A percentile compares a stretch with the other conserved stretches of the same genome.
These are phyloP conservation scores for Coprinellus micaceus DNA, from an alignment of 768 basidiomycete species.

Conservation along the genomic window DNA sequence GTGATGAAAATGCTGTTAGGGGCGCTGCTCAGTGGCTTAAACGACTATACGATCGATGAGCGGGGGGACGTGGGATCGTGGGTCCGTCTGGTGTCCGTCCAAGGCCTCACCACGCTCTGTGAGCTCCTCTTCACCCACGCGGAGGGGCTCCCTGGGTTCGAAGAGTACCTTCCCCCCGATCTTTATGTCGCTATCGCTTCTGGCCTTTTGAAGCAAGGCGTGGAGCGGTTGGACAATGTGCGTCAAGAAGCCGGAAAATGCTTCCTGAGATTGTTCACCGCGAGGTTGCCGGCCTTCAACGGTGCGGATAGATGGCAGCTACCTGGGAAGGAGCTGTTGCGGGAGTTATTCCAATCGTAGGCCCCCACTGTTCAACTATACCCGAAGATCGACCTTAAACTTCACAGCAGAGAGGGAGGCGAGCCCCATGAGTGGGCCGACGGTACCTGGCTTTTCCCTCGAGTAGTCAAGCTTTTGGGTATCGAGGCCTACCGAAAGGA, in stretches of 20 bases:
- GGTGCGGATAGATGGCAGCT: conserved; percentile 49
- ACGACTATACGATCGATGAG: conserved; percentile 91
- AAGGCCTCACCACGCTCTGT: conserved; percentile 54
- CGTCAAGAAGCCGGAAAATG: conserved; percentile 73
- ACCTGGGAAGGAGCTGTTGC: conserved; percentile 43
- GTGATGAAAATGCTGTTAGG: conserved; percentile 48
- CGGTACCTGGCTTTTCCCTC: conserved; percentile 71
- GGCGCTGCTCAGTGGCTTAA: conserved; percentile 64
- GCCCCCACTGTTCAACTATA: conserved; percentile 9
- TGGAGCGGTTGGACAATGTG: conserved; percentile 89
- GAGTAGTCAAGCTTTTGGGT: conserved; percentile 60
- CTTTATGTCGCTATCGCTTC: conserved; percentile 56
- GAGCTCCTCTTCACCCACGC: conserved; percentile 49
- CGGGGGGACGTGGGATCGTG: conserved; percentile 97
- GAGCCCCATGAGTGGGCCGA: conserved; percentile 61
- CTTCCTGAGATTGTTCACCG: conserved; percentile 47
- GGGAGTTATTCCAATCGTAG: conserved; percentile 54
- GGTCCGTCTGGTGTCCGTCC: conserved; percentile 78
- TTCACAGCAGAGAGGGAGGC: conserved; percentile 25
- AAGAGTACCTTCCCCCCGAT: conserved; percentile 56
- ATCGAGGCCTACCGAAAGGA: conserved; percentile 57
- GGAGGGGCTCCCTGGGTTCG: conserved; percentile 39
- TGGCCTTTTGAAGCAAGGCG: conserved; percentile 81
- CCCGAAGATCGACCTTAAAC: conserved; percentile 5
- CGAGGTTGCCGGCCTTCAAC: conserved; percentile 40